Conservation (phyloP, 2,329 filamentous ascomycete genomes). For the Parastagonospora avenae region DNA sequence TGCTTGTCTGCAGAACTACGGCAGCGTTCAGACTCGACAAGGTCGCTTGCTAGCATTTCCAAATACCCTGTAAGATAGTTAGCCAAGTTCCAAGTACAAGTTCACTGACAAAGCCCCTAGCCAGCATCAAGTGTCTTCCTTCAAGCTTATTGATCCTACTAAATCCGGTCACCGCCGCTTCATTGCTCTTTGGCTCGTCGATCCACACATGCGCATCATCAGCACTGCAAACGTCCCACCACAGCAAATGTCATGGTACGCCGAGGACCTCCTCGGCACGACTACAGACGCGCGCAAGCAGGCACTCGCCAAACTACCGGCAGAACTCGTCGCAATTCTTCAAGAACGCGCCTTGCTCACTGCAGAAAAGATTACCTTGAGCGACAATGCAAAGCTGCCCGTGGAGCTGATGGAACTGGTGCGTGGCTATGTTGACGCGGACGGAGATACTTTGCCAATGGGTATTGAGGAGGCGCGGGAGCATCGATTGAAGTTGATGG, state of each 20-base stretch:
- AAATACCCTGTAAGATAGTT: slow-evolving; percentile 42
- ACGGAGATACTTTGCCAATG: slow-evolving; percentile 15
- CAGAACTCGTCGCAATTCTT: slow-evolving; percentile 18
- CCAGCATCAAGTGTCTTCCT: slow-evolving; percentile 43
- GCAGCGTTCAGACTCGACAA: slow-evolving; percentile 53
- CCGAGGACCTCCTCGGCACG: slow-evolving; percentile 14
- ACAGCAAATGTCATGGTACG: slow-evolving; percentile 56
- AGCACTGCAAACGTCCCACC: slow-evolving; percentile 59
- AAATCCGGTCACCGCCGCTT: slow-evolving; percentile 62
- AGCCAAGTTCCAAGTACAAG: background rate
- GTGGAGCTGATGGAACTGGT: slow-evolving; percentile 23
- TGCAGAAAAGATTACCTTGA: background rate
- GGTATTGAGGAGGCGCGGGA: slow-evolving; percentile 19
- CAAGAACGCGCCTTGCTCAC: slow-evolving; percentile 6
- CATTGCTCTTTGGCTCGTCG: slow-evolving; percentile 64
- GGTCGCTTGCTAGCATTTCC: slow-evolving; percentile 63
- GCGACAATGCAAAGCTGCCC: slow-evolving; percentile 8
- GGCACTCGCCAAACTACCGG: slow-evolving; percentile 14
- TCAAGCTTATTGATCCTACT: slow-evolving; percentile 56
- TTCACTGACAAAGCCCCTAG: background rate
- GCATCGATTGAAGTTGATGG: slow-evolving; percentile 18
- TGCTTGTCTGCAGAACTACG: slow-evolving; percentile 51
- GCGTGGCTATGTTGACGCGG: slow-evolving; percentile 5
- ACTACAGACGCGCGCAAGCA: background rate
- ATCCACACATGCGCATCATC: slow-evolving; percentile 58